phyloP scores from a whole-genome alignment of 2,329 filamentous ascomycete genomes.

The Aspergillus aculeatus region DNA sequence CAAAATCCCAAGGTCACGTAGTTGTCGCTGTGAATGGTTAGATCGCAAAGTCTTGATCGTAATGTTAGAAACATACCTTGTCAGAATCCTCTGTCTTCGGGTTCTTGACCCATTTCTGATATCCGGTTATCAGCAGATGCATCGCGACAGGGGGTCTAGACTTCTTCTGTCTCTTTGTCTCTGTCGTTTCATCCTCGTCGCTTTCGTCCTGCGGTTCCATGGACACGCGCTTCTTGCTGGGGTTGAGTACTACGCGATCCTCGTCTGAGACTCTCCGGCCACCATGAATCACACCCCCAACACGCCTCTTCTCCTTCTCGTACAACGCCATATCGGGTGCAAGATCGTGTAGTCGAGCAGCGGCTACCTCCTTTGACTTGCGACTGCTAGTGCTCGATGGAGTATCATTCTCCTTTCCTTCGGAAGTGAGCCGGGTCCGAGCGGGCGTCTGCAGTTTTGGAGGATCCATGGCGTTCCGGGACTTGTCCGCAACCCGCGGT shows the following conservation, averaged over 20 bases:
- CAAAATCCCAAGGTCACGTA: slow-evolving; percentile 79
- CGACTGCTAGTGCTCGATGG: slow-evolving; percentile 74
- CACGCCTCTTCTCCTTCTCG: slow-evolving; percentile 88
- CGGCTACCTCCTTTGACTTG: slow-evolving; percentile 82
- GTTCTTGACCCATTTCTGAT: slow-evolving; percentile 75
- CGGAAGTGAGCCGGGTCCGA: slow-evolving; percentile 50
- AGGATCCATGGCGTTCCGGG: slow-evolving; percentile 29
- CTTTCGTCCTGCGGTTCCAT: slow-evolving; percentile 50
- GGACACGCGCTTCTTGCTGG: slow-evolving; percentile 45
- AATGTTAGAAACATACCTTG: slow-evolving; percentile 57
- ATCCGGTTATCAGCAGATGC: slow-evolving; percentile 79
- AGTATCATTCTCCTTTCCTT: slow-evolving; percentile 80
- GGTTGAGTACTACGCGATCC: slow-evolving; percentile 33
- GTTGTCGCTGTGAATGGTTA: slow-evolving; percentile 60
- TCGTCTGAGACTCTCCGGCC: slow-evolving; percentile 49
- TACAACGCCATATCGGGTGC: slow-evolving; percentile 85
- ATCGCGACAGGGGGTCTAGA: slow-evolving; percentile 65
- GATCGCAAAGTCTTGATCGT: background rate
- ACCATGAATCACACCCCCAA: slow-evolving; percentile 63
- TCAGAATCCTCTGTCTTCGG: slow-evolving; percentile 74
- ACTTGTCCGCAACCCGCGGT: slow-evolving; percentile 28
- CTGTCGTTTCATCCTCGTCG: slow-evolving; percentile 55
- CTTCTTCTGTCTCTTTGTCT: slow-evolving; percentile 63
- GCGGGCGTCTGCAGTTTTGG: slow-evolving; percentile 53
- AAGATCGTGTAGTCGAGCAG: slow-evolving; percentile 71